Conservation (phyloP, 208 protist species). For the Acanthamoeba castellanii region DNA sequence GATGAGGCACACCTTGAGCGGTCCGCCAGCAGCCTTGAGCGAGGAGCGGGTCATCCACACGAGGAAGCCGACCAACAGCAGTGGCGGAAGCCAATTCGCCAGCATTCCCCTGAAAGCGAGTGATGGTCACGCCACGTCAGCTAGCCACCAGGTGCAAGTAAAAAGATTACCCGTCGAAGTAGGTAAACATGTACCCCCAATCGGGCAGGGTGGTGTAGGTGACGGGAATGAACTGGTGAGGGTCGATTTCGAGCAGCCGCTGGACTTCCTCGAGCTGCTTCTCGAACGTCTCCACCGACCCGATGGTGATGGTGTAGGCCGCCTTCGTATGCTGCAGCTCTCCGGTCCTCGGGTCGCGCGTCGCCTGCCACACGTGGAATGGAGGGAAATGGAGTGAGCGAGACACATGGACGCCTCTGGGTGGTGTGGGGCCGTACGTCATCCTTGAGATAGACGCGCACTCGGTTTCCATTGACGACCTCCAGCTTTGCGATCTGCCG, state of each 20-base stretch:
- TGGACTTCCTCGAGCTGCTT: conserved; percentile 49
- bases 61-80: conserved; percentile 1
- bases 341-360: background rate
- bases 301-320: conserved; percentile 20
- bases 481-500: conserved; percentile 18
- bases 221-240: background rate
- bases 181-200: background rate
- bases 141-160: no score
- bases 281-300: conserved; percentile 21
- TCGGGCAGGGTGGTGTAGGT: background rate
- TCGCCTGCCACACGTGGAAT: background rate
- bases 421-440: background rate
- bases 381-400: background rate
- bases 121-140: no score
- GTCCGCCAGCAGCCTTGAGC: background rate
- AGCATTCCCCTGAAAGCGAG: background rate
- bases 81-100: background rate
- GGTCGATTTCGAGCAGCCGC: conserved; percentile 1
- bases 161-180: no score
- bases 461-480: background rate
- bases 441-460: conserved; percentile 27
- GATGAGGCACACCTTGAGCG: background rate
- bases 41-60: conserved; percentile 9
- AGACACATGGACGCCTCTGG: no score
- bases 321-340: background rate